Conservation (phyloP, 371 early-diverging fungal species). For the Mucor irregularis region DNA sequence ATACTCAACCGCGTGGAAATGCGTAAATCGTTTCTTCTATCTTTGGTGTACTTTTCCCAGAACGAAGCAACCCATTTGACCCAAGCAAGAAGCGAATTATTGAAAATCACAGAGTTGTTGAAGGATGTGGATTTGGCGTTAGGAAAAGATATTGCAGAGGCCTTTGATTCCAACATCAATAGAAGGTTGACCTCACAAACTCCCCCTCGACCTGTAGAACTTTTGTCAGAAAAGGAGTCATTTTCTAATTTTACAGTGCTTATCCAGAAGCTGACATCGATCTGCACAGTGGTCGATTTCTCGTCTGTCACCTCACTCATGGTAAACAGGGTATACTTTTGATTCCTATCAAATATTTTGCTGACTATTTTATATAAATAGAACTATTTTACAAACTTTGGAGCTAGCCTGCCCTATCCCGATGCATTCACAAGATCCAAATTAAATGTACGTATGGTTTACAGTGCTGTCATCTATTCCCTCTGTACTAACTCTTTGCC, state of each 20-base stretch:
- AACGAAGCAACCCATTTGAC: conserved; percentile 26
- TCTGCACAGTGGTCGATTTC: conserved; percentile 35
- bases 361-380: background rate
- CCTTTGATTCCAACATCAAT: conserved; percentile 71
- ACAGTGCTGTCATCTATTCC: background rate
- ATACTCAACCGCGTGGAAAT: conserved; percentile 30
- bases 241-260: conserved; percentile 22
- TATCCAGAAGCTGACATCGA: conserved; percentile 23
- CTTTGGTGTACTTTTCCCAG: conserved; percentile 37
- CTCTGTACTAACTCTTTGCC: background rate
- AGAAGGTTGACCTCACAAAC: conserved; percentile 69
- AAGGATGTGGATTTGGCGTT: background rate
- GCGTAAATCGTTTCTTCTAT: conserved; percentile 34
- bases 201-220: conserved; percentile 69
- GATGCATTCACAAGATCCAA: conserved; percentile 61
- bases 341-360: background rate
- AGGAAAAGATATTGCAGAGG: conserved; percentile 22
- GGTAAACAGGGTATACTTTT: conserved; percentile 22
- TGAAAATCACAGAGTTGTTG: background rate
- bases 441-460: conserved; percentile 32
- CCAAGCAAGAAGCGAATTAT: conserved; percentile 34
- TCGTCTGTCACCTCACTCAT: conserved; percentile 40
- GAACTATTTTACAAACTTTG: conserved; percentile 39
- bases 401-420: conserved; percentile 43
- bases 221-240: conserved; percentile 43